Evolutionary conservation across 345 rosid genomes (phyloP).

Genomic region (Cardamine chenopodiifolia): DNA sequence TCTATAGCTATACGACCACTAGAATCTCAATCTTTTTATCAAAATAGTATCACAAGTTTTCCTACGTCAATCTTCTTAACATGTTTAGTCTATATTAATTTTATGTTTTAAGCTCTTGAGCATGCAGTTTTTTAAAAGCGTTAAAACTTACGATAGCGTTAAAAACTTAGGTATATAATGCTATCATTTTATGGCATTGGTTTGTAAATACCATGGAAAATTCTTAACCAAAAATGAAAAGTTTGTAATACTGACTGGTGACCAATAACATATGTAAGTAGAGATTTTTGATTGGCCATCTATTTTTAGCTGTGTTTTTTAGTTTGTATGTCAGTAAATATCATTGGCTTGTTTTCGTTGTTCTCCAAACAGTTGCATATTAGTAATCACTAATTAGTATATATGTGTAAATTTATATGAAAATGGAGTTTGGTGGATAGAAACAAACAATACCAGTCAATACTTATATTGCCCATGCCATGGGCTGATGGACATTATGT

Average conservation of each 20-base stretch:
- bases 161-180: background rate
- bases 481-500: slow-evolving; percentile 7
- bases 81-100: background rate
- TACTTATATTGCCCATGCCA: slow-evolving; percentile 16
- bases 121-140: background rate
- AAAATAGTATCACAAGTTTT: background rate
- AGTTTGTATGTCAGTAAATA: background rate
- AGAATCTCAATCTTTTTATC: too few relatives aligned
- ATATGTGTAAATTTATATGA: background rate
- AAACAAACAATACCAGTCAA: slow-evolving; percentile 2
- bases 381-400: background rate
- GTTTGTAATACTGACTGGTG: background rate
- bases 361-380: background rate
- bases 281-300: background rate
- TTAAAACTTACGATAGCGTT: background rate
- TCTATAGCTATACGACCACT: background rate
- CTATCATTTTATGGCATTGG: background rate
- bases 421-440: slow-evolving; percentile 12
- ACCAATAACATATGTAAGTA: background rate
- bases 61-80: background rate
- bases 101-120: background rate
- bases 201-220: background rate
- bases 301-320: background rate
- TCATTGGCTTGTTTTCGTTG: background rate
- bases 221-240: background rate